These are phyloP conservation scores for Bruguiera gymnorhiza DNA, from an alignment of 345 rosid species.

Conservation along the genomic window DNA sequence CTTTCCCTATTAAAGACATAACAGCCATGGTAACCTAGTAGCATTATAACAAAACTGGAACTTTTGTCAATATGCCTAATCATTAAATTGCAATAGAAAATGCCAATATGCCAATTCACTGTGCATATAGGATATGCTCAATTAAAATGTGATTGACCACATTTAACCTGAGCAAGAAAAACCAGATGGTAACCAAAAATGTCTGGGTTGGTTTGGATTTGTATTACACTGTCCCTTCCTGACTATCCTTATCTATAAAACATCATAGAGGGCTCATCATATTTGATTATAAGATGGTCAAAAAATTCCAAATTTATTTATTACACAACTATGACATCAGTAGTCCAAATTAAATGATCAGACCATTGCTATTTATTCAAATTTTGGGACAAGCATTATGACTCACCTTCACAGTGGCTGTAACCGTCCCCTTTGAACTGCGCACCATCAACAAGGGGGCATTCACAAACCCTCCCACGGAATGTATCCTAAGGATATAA, in stretches of 20 bases:
- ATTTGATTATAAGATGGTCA: background rate
- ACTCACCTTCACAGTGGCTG: conserved; percentile 86
- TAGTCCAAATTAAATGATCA: background rate
- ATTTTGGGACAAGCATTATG: background rate
- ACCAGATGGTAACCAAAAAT: background rate
- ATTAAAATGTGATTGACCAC: background rate
- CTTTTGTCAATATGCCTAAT: too few relatives aligned
- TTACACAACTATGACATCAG: background rate
- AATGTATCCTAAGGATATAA: conserved; percentile 72
- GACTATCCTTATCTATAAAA: background rate
- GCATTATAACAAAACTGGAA: too few relatives aligned
- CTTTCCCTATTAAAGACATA: too few relatives aligned
- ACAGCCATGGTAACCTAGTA: too few relatives aligned
- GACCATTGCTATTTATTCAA: background rate
- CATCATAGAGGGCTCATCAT: background rate
- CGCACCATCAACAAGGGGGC: conserved; percentile 89
- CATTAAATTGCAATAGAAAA: too few relatives aligned
- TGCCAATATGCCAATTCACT: background rate
- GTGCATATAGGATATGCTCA: background rate
- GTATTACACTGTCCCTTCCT: background rate
- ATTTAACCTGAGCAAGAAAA: background rate
- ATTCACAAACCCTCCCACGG: conserved; percentile 92
- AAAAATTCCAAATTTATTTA: too few relatives aligned
- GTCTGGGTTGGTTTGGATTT: background rate
- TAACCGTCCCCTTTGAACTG: conserved; percentile 97